Conservation (phyloP, 2,329 filamentous ascomycete genomes). For the Septoria petroselini region DNA sequence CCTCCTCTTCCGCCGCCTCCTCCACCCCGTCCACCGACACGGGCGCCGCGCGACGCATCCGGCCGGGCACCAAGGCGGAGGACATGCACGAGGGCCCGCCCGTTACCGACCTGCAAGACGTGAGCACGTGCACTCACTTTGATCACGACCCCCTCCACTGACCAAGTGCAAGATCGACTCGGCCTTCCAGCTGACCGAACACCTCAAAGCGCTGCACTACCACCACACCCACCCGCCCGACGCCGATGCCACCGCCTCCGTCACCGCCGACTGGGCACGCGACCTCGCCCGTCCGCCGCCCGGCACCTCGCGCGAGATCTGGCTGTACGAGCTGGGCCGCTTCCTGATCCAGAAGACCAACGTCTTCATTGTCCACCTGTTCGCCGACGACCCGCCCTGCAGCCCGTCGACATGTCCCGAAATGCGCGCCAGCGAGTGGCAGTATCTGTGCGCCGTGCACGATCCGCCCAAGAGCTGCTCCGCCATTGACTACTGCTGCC, state of each 20-base stretch:
- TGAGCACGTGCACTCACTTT: too few relatives aligned
- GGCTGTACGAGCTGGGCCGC: slow-evolving; percentile 96
- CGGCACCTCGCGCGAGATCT: slow-evolving; percentile 79
- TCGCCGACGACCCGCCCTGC: slow-evolving; percentile 86
- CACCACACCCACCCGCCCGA: slow-evolving; percentile 70
- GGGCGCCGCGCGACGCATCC: slow-evolving; percentile 78
- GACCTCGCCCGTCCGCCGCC: slow-evolving; percentile 76
- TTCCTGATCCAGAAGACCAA: slow-evolving; percentile 96
- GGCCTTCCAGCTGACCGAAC: slow-evolving; percentile 94
- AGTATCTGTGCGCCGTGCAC: slow-evolving; percentile 96
- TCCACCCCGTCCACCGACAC: slow-evolving; percentile 69
- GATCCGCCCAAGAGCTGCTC: slow-evolving; percentile 96
- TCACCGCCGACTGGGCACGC: slow-evolving; percentile 71
- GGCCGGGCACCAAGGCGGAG: slow-evolving; percentile 83
- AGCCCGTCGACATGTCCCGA: slow-evolving; percentile 87
- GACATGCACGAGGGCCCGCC: slow-evolving; percentile 94
- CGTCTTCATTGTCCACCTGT: slow-evolving; percentile 84
- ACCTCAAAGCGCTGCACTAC: slow-evolving; percentile 88
- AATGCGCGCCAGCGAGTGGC: slow-evolving; percentile 98
- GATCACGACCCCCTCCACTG: too few relatives aligned
- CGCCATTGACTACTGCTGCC: slow-evolving; percentile 98
- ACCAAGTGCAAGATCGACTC: slow-evolving; percentile 95
- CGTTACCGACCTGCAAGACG: slow-evolving; percentile 78
- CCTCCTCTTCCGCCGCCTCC: too few relatives aligned
- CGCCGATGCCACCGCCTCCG: slow-evolving; percentile 71